phyloP scores from a whole-genome alignment of 192 early-diverging fungal species.

The Coemansia reversa region DNA sequence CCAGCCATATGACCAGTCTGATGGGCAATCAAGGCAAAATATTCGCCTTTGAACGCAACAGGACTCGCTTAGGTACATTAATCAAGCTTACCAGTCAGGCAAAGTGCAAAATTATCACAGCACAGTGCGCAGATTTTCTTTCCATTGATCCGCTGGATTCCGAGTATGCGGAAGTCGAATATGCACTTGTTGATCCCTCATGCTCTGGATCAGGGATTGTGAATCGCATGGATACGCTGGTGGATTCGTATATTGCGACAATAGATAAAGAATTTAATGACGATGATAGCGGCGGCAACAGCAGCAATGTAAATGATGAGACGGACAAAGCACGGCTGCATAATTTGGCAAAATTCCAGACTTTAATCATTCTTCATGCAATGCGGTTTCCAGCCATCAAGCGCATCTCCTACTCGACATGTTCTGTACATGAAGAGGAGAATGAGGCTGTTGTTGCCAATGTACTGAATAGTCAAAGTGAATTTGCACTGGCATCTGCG shows the following conservation, averaged over 20 bases:
- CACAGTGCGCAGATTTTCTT: constrained; percentile 64
- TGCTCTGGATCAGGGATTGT: constrained; percentile 97
- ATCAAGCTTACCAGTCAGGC: constrained; percentile 72
- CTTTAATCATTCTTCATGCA: constrained; percentile 76
- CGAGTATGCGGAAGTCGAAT: constrained; percentile 71
- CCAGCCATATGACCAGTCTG: constrained; percentile 85
- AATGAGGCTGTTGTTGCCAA: constrained; percentile 92
- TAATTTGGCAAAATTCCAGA: constrained; percentile 85
- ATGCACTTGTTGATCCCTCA: constrained; percentile 91
- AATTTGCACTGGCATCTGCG: constrained; percentile 59
- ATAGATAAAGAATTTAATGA: constrained; percentile 14
- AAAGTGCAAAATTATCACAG: constrained; percentile 67
- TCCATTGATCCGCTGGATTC: constrained; percentile 71
- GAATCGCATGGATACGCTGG: constrained; percentile 79
- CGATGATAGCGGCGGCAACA: background rate
- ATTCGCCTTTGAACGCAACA: constrained; percentile 89
- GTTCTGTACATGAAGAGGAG: constrained; percentile 88
- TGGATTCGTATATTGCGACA: constrained; percentile 57
- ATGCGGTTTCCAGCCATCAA: constrained; percentile 83
- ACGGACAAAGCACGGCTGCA: constrained; percentile 57
- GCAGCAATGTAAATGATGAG: background rate
- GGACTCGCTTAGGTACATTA: constrained; percentile 68
- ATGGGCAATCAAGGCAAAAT: constrained; percentile 86
- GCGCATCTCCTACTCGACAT: constrained; percentile 92
- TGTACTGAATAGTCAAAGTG: constrained; percentile 57